phyloP scores from a whole-genome alignment of 2,329 filamentous ascomycete genomes.

The Alternaria conjuncta region DNA sequence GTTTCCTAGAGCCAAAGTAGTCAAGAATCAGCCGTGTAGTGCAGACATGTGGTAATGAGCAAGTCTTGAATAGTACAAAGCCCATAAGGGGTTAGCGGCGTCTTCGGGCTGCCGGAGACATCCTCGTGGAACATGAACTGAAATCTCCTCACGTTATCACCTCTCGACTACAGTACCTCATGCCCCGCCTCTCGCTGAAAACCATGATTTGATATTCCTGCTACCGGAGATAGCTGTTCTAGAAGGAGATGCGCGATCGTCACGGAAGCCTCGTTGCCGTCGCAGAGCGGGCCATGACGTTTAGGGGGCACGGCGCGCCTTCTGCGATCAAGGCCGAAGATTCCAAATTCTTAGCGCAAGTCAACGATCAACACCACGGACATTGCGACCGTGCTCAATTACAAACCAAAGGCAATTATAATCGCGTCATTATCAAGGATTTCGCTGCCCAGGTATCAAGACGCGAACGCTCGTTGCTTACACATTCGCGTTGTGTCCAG shows the following conservation, averaged over 20 bases:
- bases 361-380: not conserved
- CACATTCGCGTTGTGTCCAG: constrained; percentile 21
- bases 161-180: not conserved
- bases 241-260: not conserved
- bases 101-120: not conserved
- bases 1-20: not conserved
- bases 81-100: not conserved
- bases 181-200: not conserved
- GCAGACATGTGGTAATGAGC: not conserved
- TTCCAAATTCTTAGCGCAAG: constrained; percentile 1
- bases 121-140: not conserved
- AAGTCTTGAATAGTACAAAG: not conserved
- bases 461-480: constrained; percentile 3
- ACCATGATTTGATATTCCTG: not conserved
- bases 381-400: not conserved
- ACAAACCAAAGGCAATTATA: not conserved
- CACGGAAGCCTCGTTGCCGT: not conserved
- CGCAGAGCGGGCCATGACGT: constrained; percentile 7
- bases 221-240: not conserved
- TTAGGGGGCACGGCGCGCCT: not conserved
- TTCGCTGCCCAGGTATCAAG: not conserved
- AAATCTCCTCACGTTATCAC: not conserved
- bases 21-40: not conserved
- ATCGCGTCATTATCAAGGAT: not conserved
- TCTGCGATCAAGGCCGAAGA: not conserved